Percentiles rank a stretch among this genome's conserved stretches.
phyloP scores from a whole-genome alignment of 208 protist species.

The Trypanosoma caninum region DNA sequence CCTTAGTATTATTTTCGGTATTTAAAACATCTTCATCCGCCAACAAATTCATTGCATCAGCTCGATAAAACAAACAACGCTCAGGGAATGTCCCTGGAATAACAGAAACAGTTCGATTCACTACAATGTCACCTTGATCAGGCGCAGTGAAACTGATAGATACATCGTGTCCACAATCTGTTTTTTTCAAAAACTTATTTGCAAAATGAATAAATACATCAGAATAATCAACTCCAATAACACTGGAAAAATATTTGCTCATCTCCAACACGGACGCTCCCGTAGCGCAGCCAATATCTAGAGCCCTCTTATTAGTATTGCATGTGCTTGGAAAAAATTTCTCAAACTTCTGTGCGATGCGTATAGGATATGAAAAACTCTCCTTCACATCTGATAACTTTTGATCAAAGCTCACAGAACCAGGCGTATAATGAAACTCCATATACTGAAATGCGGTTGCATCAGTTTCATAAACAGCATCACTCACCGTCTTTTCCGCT shows the following conservation, averaged over 20 bases:
- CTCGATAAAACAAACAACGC: conserved; percentile 49
- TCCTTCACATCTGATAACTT: conserved; percentile 33
- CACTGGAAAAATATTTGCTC: conserved; percentile 72
- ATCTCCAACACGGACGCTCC: conserved; percentile 78
- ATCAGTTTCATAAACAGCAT: conserved; percentile 62
- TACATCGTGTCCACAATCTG: background rate
- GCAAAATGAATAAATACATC: conserved; percentile 69
- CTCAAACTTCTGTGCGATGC: conserved; percentile 58
- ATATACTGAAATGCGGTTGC: conserved; percentile 66
- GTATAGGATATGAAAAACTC: conserved; percentile 70
- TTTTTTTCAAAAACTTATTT: conserved; percentile 29
- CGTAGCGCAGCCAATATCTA: conserved; percentile 84
- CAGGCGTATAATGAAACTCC: conserved; percentile 82
- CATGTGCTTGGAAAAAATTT: conserved; percentile 20
- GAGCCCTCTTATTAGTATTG: conserved; percentile 25
- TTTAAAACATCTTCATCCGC: conserved; percentile 15
- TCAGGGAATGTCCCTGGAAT: conserved; percentile 31
- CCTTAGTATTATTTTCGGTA: conserved; percentile 10
- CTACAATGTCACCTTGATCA: conserved; percentile 56
- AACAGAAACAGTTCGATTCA: conserved; percentile 30
- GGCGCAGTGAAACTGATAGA: conserved; percentile 49
- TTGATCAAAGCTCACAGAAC: conserved; percentile 43
- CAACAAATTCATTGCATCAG: conserved; percentile 64
- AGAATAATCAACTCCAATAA: conserved; percentile 78
- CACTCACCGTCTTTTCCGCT: background rate